Evolutionary conservation across 78 protist species (phyloP).

Genomic region (Dictyostelium intermedium): DNA sequence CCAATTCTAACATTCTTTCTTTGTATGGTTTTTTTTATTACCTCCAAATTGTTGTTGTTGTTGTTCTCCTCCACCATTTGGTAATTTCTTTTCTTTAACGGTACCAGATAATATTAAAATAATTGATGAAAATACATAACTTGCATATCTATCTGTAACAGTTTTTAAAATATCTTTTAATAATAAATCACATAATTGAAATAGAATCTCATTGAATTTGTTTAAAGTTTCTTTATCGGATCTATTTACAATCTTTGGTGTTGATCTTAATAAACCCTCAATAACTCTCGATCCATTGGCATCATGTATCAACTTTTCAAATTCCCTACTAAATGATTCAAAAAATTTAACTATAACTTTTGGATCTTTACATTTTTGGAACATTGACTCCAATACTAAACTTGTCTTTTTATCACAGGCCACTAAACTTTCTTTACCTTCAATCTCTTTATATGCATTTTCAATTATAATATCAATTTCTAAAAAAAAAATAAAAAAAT

Average conservation of each 20-base stretch:
- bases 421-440: constrained; percentile 24
- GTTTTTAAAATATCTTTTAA: not conserved
- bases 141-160: constrained; percentile 13
- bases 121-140: constrained; percentile 30
- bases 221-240: not conserved
- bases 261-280: constrained; percentile 7
- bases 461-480: constrained; percentile 40
- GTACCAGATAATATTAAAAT: not conserved
- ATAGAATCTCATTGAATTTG: not conserved
- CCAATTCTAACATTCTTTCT: not conserved
- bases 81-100: not conserved
- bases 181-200: constrained; percentile 9
- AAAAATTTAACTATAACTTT: not conserved
- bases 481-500: not conserved
- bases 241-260: constrained; percentile 8
- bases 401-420: constrained; percentile 33
- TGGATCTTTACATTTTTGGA: not conserved
- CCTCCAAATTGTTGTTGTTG: not conserved
- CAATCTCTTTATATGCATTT: constrained; percentile 40
- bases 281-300: constrained; percentile 51
- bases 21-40: not conserved
- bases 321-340: not conserved
- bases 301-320: not conserved
- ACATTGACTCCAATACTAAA: constrained; percentile 25
- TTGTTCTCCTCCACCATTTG: not conserved